These are phyloP conservation scores for Suillus hirtellus DNA, from an alignment of 768 basidiomycete species.

Conservation along the genomic window DNA sequence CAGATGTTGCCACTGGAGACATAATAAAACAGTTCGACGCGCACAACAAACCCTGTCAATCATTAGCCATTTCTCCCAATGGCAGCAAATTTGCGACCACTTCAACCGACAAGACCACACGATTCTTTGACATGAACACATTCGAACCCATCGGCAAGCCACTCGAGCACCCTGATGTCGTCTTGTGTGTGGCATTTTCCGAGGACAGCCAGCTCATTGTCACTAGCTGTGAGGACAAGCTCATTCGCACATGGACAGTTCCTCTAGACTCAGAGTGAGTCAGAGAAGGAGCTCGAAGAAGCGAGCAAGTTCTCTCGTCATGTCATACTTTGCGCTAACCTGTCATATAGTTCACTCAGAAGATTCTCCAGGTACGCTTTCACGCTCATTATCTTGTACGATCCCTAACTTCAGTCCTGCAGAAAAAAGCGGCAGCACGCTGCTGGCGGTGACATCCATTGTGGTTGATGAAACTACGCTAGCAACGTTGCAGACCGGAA, in stretches of 20 bases:
- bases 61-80: not conserved
- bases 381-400: too few relatives aligned
- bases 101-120: not conserved
- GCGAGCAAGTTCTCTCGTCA: not conserved
- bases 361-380: too few relatives aligned
- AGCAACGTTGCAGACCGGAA: too few relatives aligned
- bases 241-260: not conserved
- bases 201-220: not conserved
- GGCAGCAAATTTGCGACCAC: not conserved
- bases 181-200: not conserved
- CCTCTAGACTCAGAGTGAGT: not conserved
- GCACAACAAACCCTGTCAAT: not conserved
- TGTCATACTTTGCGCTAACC: too few relatives aligned
- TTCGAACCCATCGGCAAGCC: not conserved
- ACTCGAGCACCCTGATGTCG: not conserved
- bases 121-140: not conserved
- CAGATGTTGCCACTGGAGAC: too few relatives aligned
- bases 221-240: not conserved
- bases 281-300: not conserved
- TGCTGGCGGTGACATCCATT: too few relatives aligned
- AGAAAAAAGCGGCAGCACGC: too few relatives aligned
- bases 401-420: too few relatives aligned
- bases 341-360: too few relatives aligned
- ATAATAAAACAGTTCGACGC: too few relatives aligned
- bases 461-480: too few relatives aligned